Evolutionary conservation across 257 asterid species (phyloP).

Genomic region (Solanum medicagineum): DNA sequence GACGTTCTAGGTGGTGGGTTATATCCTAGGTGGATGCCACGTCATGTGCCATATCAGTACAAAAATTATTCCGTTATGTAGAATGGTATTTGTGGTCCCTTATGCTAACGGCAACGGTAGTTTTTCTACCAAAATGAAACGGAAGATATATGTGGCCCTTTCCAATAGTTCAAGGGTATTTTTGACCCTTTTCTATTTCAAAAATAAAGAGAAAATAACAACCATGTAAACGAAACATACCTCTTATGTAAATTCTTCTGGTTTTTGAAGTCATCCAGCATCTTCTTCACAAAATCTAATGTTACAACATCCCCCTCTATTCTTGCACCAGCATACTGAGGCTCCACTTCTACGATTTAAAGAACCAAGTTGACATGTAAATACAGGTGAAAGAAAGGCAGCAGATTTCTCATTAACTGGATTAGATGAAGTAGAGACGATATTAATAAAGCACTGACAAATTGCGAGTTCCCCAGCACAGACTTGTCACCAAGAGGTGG

Average conservation of each 20-base stretch:
- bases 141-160: too few species aligned
- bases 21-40: too few species aligned
- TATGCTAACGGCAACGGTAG: too few species aligned
- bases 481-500: background rate
- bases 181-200: background rate
- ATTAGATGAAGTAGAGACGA: background rate
- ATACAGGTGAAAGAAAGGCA: background rate
- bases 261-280: conserved; percentile 93
- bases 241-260: conserved; percentile 77
- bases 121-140: too few species aligned
- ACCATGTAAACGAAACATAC: conserved; percentile 20
- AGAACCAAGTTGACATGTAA: conserved; percentile 12
- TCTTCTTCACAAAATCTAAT: conserved; percentile 80
- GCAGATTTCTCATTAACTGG: background rate
- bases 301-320: conserved; percentile 86
- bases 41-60: too few species aligned
- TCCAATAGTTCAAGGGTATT: too few species aligned
- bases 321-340: conserved; percentile 88
- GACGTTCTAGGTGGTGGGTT: too few species aligned
- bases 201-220: background rate
- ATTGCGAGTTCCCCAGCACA: background rate
- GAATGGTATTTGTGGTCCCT: too few species aligned
- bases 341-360: conserved; percentile 67
- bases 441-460: background rate
- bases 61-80: too few species aligned